Percentiles rank a stretch among this genome's conserved stretches.
phyloP scores from a whole-genome alignment of 192 early-diverging fungal species.

The Chytriomyces sp. region DNA sequence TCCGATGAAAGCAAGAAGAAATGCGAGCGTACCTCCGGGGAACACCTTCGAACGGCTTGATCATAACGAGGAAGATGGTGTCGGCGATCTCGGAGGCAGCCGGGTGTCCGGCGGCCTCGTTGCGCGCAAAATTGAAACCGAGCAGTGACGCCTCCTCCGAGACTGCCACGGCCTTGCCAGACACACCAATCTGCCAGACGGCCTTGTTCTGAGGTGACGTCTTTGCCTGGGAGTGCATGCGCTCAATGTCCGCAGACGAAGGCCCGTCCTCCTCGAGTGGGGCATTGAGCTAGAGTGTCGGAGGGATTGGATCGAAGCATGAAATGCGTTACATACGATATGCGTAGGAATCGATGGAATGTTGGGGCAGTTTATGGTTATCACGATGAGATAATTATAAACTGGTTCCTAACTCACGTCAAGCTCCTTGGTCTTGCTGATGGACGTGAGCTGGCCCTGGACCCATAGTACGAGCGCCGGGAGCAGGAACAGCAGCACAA shows the following conservation, averaged over 20 bases:
- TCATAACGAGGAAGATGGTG: constrained; percentile 27
- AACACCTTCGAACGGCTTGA: constrained; percentile 30
- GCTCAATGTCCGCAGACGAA: constrained; percentile 8
- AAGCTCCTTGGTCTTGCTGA: constrained; percentile 12
- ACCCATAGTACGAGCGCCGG: constrained; percentile 24
- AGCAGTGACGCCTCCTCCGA: constrained; percentile 41
- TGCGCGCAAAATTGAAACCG: constrained; percentile 20
- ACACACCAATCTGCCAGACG: constrained; percentile 45
- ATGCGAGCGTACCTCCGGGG: too few species aligned
- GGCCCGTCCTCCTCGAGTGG: constrained; percentile 18
- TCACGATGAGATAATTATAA: background rate
- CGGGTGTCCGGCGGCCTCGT: background rate
- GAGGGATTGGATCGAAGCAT: too few species aligned
- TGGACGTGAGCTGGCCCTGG: constrained; percentile 5
- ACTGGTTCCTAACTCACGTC: constrained; percentile 4
- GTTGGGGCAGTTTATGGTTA: background rate
- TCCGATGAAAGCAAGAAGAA: too few species aligned
- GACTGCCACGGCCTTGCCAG: constrained; percentile 40
- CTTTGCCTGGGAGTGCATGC: constrained; percentile 7
- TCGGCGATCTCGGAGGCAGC: constrained; percentile 15
- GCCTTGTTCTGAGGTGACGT: constrained; percentile 9
- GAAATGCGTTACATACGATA: too few species aligned
- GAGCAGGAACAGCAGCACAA: constrained; percentile 20
- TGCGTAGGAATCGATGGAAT: background rate
- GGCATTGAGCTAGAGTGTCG: constrained; percentile 11